These are phyloP conservation scores for Vitis vinifera DNA, from an alignment of 164 flowering plant species.

Conservation along the genomic window DNA sequence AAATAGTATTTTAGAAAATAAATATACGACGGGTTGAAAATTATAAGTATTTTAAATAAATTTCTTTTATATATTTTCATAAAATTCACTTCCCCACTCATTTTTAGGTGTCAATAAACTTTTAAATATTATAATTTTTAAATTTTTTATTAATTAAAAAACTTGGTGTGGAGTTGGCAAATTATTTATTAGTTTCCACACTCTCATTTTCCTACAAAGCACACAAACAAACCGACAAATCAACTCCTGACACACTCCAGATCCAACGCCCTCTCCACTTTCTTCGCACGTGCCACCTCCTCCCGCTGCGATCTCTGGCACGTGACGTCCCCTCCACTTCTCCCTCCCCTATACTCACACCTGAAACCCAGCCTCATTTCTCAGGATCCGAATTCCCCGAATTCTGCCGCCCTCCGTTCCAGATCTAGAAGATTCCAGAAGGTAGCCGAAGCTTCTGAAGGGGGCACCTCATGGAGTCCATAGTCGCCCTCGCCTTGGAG, in stretches of 20 bases:
- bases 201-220: neutral
- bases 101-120: too few relatives aligned
- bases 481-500: slow-evolving; percentile 85
- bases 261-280: slow-evolving; percentile 4
- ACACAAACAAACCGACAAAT: slow-evolving; percentile 16
- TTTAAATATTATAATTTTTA: too few relatives aligned
- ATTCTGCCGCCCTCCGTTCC: neutral
- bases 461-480: slow-evolving; percentile 62
- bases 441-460: neutral
- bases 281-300: slow-evolving; percentile 17
- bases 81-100: too few relatives aligned
- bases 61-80: too few relatives aligned
- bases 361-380: slow-evolving; percentile 1
- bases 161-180: too few relatives aligned
- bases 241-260: slow-evolving; percentile 12
- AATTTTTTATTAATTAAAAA: too few relatives aligned
- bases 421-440: slow-evolving; percentile 4
- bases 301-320: neutral
- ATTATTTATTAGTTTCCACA: too few relatives aligned
- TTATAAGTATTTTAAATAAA: too few relatives aligned
- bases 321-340: slow-evolving; percentile 5
- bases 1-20: too few relatives aligned
- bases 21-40: too few relatives aligned
- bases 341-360: too few relatives aligned
- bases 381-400: neutral